These are phyloP conservation scores for Escallonia herrerae DNA, from an alignment of 129 eudicot genomes.

Conservation along the genomic window DNA sequence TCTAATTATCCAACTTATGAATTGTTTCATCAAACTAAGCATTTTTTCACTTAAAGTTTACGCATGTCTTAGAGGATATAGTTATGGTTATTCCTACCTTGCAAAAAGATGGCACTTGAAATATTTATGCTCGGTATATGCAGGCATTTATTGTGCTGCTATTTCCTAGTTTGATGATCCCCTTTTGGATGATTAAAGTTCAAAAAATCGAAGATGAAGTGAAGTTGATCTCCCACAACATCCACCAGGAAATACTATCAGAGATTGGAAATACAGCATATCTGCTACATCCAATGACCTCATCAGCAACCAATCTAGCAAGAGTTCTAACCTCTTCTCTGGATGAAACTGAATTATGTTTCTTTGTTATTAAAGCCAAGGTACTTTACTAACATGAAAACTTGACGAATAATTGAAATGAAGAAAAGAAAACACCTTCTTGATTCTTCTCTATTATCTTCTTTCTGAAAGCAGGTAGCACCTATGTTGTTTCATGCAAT, in stretches of 20 bases:
- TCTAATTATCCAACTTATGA: too few species aligned
- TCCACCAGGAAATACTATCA: constrained; percentile 25
- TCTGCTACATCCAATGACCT: constrained; percentile 26
- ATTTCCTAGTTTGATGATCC: constrained; percentile 27
- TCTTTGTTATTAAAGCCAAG: constrained; percentile 28
- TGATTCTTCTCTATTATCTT: too few species aligned
- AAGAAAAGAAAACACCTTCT: too few species aligned
- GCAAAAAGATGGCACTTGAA: too few species aligned
- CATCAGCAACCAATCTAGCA: constrained; percentile 37
- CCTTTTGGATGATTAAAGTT: constrained; percentile 20
- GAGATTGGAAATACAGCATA: constrained; percentile 22
- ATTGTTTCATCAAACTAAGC: background rate
- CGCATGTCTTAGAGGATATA: too few species aligned
- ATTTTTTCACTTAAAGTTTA: background rate
- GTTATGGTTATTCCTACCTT: too few species aligned
- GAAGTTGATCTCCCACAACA: constrained; percentile 4
- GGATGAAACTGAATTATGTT: constrained; percentile 12
- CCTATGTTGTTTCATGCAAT: constrained; percentile 53
- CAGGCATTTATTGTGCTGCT: constrained; percentile 26
- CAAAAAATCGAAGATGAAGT: constrained; percentile 26
- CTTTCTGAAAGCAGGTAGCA: constrained; percentile 33
- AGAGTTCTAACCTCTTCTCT: constrained; percentile 15
- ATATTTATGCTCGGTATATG: background rate
- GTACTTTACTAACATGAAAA: constrained; percentile 6
- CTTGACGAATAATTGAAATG: too few species aligned